Conservation (phyloP, 2,329 filamentous ascomycete species). For the Phaeosphaeria sp. region DNA sequence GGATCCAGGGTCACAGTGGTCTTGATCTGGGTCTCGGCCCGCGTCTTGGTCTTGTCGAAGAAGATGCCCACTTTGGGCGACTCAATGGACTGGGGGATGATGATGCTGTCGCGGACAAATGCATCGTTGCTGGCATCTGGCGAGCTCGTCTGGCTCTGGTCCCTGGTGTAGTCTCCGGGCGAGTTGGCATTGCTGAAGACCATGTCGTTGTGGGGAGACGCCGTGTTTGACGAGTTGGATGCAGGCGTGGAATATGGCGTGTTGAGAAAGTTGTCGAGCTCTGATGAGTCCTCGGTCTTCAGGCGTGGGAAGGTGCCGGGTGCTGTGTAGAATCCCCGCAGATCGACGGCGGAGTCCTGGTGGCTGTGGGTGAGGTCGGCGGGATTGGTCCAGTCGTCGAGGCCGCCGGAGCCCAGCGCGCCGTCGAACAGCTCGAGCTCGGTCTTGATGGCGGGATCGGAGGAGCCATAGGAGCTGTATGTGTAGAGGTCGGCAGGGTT, state of each 20-base stretch:
- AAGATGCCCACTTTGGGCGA: conserved; percentile 27
- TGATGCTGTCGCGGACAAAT: conserved; percentile 27
- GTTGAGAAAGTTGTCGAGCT: conserved; percentile 25
- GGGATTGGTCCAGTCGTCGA: conserved; percentile 7
- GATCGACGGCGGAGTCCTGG: conserved; percentile 34
- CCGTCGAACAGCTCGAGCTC: conserved; percentile 17
- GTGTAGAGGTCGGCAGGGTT: conserved; percentile 25
- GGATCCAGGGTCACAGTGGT: conserved; percentile 81
- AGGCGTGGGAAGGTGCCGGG: conserved; percentile 13
- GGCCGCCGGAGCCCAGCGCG: conserved; percentile 9
- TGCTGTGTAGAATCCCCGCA: conserved; percentile 17
- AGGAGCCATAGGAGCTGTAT: conserved; percentile 17
- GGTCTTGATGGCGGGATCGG: conserved; percentile 12
- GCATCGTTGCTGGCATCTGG: conserved; percentile 36
- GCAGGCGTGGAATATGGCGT: conserved; percentile 29
- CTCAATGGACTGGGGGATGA: conserved; percentile 34
- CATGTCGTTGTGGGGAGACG: conserved; percentile 35
- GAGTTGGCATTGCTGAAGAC: conserved; percentile 44
- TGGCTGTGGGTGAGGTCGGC: conserved; percentile 22
- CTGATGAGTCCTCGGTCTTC: conserved; percentile 18
- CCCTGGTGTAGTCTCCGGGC: conserved; percentile 35
- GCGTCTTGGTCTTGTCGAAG: conserved; percentile 69
- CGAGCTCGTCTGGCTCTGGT: conserved; percentile 40
- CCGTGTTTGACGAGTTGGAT: conserved; percentile 37
- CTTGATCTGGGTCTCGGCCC: conserved; percentile 95